Conservation (phyloP, 148 eudicot species). For the Camellia sinensis region DNA sequence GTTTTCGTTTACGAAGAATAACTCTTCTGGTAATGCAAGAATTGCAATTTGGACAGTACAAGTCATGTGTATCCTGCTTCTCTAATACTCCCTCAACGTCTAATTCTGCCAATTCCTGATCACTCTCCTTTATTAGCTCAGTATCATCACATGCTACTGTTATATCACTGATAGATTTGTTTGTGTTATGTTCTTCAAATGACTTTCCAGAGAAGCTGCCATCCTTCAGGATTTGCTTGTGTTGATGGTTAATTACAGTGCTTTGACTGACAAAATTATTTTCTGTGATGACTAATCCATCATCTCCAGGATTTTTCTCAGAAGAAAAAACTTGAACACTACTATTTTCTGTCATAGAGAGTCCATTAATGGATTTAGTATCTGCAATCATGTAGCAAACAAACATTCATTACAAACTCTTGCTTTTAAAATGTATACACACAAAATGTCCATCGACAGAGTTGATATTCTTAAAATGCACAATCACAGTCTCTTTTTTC, state of each 20-base stretch:
- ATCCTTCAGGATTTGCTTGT: slow-evolving; percentile 16
- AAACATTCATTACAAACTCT: neutral
- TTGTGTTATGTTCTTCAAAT: slow-evolving; percentile 15
- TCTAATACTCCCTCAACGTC: slow-evolving; percentile 70
- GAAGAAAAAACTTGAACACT: slow-evolving; percentile 8
- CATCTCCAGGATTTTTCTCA: slow-evolving; percentile 15
- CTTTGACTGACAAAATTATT: neutral
- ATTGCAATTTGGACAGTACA: slow-evolving; percentile 82
- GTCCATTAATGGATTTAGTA: slow-evolving; percentile 17
- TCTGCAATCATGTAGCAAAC: slow-evolving; percentile 31
- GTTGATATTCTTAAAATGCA: no score
- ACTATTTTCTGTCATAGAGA: slow-evolving; percentile 13
- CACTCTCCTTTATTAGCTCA: slow-evolving; percentile 26
- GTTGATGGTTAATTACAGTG: slow-evolving; percentile 6
- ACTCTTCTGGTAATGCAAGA: slow-evolving; percentile 84
- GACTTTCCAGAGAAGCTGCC: slow-evolving; percentile 18
- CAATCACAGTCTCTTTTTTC: neutral
- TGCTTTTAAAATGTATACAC: neutral
- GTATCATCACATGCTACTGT: slow-evolving; percentile 28
- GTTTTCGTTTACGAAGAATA: slow-evolving; percentile 76
- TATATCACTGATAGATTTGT: slow-evolving; percentile 15
- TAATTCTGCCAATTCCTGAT: slow-evolving; percentile 37
- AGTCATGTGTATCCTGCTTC: slow-evolving; percentile 76
- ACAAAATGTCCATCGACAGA: neutral
- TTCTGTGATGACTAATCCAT: slow-evolving; percentile 10